Conservation (phyloP, 768 basidiomycete species). For the Collybiopsis luxurians region DNA sequence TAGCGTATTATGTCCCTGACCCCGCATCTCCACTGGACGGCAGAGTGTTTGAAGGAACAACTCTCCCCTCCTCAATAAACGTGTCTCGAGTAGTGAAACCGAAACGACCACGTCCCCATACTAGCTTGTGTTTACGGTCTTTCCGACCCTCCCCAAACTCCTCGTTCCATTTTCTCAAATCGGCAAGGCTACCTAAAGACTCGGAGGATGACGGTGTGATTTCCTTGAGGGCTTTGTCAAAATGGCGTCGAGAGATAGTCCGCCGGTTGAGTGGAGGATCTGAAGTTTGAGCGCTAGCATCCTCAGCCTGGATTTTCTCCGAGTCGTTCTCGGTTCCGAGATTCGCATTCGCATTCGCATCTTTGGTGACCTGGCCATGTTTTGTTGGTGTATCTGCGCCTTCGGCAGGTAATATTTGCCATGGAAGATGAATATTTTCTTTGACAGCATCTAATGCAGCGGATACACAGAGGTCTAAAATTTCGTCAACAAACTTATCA, state of each 20-base stretch:
- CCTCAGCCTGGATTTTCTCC: not conserved
- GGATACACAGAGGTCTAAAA: slow-evolving; percentile 83
- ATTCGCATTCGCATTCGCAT: not conserved
- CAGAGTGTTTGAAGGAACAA: slow-evolving; percentile 22
- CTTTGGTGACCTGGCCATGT: not conserved
- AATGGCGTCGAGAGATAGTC: slow-evolving; percentile 47
- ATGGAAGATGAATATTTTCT: slow-evolving; percentile 78
- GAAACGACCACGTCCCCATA: slow-evolving; percentile 87
- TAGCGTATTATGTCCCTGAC: not conserved
- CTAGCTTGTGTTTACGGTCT: slow-evolving; percentile 62
- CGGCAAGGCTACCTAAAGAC: slow-evolving; percentile 67
- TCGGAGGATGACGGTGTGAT: slow-evolving; percentile 91
- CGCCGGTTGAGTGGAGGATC: slow-evolving; percentile 9
- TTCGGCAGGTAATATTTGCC: slow-evolving; percentile 36
- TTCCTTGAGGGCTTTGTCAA: slow-evolving; percentile 81
- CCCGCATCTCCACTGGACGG: slow-evolving; percentile 1
- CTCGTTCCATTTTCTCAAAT: slow-evolving; percentile 87
- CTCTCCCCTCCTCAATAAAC: slow-evolving; percentile 42
- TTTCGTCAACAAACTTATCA: slow-evolving; percentile 8
- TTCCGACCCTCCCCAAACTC: slow-evolving; percentile 87
- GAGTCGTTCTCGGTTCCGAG: not conserved
- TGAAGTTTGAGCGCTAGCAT: not conserved
- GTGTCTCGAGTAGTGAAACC: slow-evolving; percentile 65
- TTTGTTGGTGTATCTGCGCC: slow-evolving; percentile 4
- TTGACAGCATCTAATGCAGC: slow-evolving; percentile 92